phyloP scores from a whole-genome alignment of 257 asterid species.

The Nemophila menziesii region DNA sequence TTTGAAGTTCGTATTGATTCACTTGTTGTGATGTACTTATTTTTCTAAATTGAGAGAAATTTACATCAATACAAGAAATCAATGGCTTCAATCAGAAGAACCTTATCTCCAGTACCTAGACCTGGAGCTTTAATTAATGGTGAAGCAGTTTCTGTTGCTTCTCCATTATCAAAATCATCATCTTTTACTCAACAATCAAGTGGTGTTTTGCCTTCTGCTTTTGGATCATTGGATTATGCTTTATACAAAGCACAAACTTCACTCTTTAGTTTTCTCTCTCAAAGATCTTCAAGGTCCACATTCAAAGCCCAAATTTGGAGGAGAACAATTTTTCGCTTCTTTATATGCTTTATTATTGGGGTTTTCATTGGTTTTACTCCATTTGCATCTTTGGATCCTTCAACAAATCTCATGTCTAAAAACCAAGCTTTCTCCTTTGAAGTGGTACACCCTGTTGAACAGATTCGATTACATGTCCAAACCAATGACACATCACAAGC shows the following conservation, averaged over 20 bases:
- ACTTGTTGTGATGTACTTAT: too few species aligned
- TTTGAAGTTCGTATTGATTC: neutral
- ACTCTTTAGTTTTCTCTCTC: conserved; percentile 37
- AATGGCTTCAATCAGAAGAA: conserved; percentile 72
- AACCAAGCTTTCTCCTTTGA: conserved; percentile 33
- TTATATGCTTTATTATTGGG: conserved; percentile 48
- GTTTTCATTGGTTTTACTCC: conserved; percentile 49
- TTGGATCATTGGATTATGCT: conserved; percentile 41
- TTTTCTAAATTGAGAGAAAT: too few species aligned
- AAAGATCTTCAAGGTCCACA: conserved; percentile 42
- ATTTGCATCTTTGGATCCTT: conserved; percentile 26
- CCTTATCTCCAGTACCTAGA: conserved; percentile 52
- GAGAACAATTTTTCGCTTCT: conserved; percentile 46
- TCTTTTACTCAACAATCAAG: conserved; percentile 30
- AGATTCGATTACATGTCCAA: conserved; percentile 12
- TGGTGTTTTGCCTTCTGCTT: conserved; percentile 22
- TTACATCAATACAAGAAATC: conserved; percentile 6
- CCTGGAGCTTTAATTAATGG: conserved; percentile 34
- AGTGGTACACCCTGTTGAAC: conserved; percentile 19
- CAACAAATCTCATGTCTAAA: conserved; percentile 24
- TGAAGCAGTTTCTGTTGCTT: conserved; percentile 45
- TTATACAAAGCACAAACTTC: conserved; percentile 30
- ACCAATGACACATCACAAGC: conserved; percentile 16
- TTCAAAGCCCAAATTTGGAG: conserved; percentile 48
- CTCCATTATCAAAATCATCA: conserved; percentile 57